Percentiles rank a stretch among this genome's conserved stretches.
Evolutionary conservation across 352 stramenopile genomes (phyloP).

Genomic region (Phytophthora cactorum): DNA sequence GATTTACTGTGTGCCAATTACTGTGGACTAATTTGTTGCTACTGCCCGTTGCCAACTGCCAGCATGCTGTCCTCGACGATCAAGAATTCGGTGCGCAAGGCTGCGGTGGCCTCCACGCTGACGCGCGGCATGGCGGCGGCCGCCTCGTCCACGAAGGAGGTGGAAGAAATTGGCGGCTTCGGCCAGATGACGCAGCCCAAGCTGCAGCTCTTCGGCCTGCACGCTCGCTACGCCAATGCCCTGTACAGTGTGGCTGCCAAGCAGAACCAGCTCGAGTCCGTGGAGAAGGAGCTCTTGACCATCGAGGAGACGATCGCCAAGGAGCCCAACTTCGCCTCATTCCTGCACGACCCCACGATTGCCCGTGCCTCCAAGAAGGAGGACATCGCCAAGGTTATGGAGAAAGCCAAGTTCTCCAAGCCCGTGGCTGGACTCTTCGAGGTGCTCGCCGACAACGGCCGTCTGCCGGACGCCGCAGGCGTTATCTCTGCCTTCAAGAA

Average conservation of each 20-base stretch:
- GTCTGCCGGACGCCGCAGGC: conserved; percentile 88
- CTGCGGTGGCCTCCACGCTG: conserved; percentile 40
- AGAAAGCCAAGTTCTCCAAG: conserved; percentile 92
- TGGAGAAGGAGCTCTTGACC: conserved; percentile 91
- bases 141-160: conserved; percentile 48
- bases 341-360: conserved; percentile 98
- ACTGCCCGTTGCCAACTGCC: neutral
- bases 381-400: conserved; percentile 91
- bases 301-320: conserved; percentile 85
- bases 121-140: conserved; percentile 47
- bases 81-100: conserved; percentile 68
- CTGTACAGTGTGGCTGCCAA: conserved; percentile 96
- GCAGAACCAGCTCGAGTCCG: conserved; percentile 78
- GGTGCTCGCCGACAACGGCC: conserved; percentile 96
- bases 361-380: conserved; percentile 94
- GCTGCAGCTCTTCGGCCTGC: conserved; percentile 96
- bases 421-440: conserved; percentile 96
- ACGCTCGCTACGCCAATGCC: conserved; percentile 97
- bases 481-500: conserved; percentile 92
- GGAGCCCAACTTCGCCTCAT: conserved; percentile 91
- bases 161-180: conserved; percentile 76
- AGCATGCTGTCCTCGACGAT: conserved; percentile 79
- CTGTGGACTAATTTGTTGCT: neutral
- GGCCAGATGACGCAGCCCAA: conserved; percentile 87
- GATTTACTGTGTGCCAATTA: no score